Evolutionary conservation across 2,329 filamentous ascomycete species (phyloP).

Genomic region (Ophiostoma triangulosporum): DNA sequence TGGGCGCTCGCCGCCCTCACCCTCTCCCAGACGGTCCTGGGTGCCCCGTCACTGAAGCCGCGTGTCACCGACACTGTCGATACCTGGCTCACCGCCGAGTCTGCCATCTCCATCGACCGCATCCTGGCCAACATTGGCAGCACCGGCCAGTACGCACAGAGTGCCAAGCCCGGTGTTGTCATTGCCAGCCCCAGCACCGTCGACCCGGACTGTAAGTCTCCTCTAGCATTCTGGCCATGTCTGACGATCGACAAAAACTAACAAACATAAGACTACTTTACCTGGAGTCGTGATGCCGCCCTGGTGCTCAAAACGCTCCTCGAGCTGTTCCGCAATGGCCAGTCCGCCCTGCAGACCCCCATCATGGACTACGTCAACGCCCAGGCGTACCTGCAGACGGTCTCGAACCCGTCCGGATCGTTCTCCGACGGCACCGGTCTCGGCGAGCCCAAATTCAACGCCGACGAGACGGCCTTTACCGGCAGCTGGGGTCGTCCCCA

Average conservation of each 20-base stretch:
- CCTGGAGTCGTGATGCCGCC: slow-evolving; percentile 64
- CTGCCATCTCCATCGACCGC: slow-evolving; percentile 35
- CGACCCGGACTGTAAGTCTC: slow-evolving; percentile 40
- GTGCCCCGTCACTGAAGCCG: neutral
- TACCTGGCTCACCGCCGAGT: slow-evolving; percentile 38
- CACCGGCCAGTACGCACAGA: slow-evolving; percentile 33
- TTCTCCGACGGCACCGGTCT: slow-evolving; percentile 40
- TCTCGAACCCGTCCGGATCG: slow-evolving; percentile 55
- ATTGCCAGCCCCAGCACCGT: slow-evolving; percentile 41
- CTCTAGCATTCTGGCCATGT: neutral
- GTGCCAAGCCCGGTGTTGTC: slow-evolving; percentile 36
- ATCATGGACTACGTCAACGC: slow-evolving; percentile 57
- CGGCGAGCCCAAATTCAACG: slow-evolving; percentile 62
- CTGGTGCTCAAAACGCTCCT: slow-evolving; percentile 56
- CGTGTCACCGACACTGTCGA: slow-evolving; percentile 22
- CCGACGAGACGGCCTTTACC: slow-evolving; percentile 49
- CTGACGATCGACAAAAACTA: neutral
- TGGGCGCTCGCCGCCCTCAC: slow-evolving; percentile 7
- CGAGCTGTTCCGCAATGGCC: slow-evolving; percentile 44
- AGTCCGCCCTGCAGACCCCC: slow-evolving; percentile 33
- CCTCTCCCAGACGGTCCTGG: slow-evolving; percentile 2
- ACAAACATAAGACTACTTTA: slow-evolving; percentile 47
- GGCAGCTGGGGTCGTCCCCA: slow-evolving; percentile 65
- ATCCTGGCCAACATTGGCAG: slow-evolving; percentile 48
- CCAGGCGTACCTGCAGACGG: slow-evolving; percentile 52